phyloP scores from a whole-genome alignment of 2,329 filamentous ascomycete genomes.

The Albifimbria verrucaria region DNA sequence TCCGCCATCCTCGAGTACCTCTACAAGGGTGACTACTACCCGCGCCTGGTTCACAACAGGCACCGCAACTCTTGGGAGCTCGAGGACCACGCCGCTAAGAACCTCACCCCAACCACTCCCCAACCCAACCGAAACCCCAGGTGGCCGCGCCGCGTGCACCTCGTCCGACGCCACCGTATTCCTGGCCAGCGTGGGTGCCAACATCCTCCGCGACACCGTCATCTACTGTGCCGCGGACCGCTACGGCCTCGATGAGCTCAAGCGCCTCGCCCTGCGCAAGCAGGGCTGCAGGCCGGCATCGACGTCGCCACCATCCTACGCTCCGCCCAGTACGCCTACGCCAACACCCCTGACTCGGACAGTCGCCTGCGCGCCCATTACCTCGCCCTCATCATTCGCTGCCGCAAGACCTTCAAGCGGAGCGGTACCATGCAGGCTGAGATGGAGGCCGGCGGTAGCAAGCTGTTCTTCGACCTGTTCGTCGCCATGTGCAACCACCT shows the following conservation, averaged over 20 bases:
- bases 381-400: conserved; percentile 94
- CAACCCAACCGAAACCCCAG: conserved; percentile 37
- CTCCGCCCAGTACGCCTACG: conserved; percentile 92
- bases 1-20: conserved; percentile 93
- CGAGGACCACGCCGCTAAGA: conserved; percentile 54
- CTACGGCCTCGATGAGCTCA: conserved; percentile 89
- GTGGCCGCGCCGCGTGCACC: conserved; percentile 41
- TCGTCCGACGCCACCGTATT: conserved; percentile 59
- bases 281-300: conserved; percentile 89
- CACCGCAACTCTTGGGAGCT: conserved; percentile 85
- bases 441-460: conserved; percentile 87
- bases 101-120: conserved; percentile 43
- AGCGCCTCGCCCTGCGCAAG: conserved; percentile 87
- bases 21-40: conserved; percentile 96
- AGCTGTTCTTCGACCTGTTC: conserved; percentile 97
- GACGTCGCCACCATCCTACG: conserved; percentile 88
- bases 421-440: conserved; percentile 98
- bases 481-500: conserved; percentile 98
- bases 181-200: conserved; percentile 68
- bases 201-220: conserved; percentile 86
- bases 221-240: conserved; percentile 91
- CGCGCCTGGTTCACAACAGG: conserved; percentile 83
- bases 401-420: conserved; percentile 95
- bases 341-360: conserved; percentile 90
- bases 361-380: conserved; percentile 93